These are phyloP conservation scores for Thermomucor indicae-seudaticae DNA, from an alignment of 371 early-diverging fungal genomes.

Conservation along the genomic window DNA sequence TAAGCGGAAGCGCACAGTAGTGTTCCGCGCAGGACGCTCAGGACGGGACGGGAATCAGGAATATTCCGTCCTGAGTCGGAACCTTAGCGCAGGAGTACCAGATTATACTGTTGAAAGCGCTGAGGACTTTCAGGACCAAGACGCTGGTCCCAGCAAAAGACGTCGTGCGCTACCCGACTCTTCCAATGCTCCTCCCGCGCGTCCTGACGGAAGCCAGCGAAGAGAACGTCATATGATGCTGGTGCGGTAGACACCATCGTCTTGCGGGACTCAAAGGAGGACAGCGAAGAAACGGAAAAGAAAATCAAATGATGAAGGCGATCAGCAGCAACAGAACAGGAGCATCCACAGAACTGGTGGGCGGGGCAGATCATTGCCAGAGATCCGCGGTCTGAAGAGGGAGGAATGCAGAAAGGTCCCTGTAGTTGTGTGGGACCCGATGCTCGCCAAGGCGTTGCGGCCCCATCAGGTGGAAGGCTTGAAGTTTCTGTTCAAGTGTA, in stretches of 20 bases:
- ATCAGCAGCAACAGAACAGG: constrained; percentile 21
- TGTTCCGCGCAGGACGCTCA: too few relatives aligned
- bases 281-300: constrained; percentile 13
- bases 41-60: too few relatives aligned
- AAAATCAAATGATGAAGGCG: constrained; percentile 22
- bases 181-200: constrained; percentile 19
- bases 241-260: constrained; percentile 83
- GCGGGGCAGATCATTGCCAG: constrained; percentile 35
- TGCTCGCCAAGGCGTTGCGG: constrained; percentile 76
- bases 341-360: constrained; percentile 3
- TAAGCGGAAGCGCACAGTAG: constrained; percentile 18
- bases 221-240: constrained; percentile 80
- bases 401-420: constrained; percentile 48
- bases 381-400: constrained; percentile 52
- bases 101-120: constrained; percentile 8
- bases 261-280: constrained; percentile 72
- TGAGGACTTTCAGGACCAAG: constrained; percentile 18
- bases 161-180: constrained; percentile 7
- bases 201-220: constrained; percentile 44
- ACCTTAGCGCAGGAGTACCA: too few relatives aligned
- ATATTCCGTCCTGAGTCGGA: too few relatives aligned
- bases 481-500: constrained; percentile 86
- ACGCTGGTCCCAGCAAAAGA: constrained; percentile 7
- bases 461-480: constrained; percentile 96
- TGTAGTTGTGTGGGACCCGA: constrained; percentile 83